Evolutionary conservation across 768 basidiomycete species (phyloP).

Genomic region (Auricularia sp.): DNA sequence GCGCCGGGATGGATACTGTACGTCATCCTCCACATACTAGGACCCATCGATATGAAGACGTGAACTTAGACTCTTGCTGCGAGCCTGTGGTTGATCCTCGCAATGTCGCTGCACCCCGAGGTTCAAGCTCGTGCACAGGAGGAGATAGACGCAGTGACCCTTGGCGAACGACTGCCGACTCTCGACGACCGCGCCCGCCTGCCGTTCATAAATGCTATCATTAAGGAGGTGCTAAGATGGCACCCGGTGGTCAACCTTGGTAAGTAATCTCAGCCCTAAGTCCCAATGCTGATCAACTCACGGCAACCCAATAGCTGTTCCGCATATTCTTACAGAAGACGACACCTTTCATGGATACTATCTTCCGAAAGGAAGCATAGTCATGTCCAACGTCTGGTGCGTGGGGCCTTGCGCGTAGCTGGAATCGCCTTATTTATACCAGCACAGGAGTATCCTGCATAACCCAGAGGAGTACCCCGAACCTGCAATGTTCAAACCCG

Average conservation of each 20-base stretch:
- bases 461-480: constrained; percentile 39
- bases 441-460: constrained; percentile 36
- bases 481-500: constrained; percentile 40
- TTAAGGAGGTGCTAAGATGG: background rate
- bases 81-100: background rate
- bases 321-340: constrained; percentile 1
- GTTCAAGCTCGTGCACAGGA: background rate
- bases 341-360: background rate
- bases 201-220: background rate
- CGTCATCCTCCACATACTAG: too few species aligned
- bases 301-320: background rate
- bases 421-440: too few species aligned
- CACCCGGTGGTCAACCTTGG: background rate
- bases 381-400: background rate
- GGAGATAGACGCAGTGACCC: background rate
- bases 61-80: too few species aligned
- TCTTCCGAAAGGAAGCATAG: background rate
- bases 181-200: background rate
- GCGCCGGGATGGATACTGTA: too few species aligned
- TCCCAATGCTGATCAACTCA: background rate
- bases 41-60: too few species aligned
- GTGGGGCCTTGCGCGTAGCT: background rate
- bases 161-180: background rate
- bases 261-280: background rate
- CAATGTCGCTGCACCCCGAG: background rate